phyloP scores from a whole-genome alignment of 2,329 filamentous ascomycete genomes.

The Rugonectria rugulosa region DNA sequence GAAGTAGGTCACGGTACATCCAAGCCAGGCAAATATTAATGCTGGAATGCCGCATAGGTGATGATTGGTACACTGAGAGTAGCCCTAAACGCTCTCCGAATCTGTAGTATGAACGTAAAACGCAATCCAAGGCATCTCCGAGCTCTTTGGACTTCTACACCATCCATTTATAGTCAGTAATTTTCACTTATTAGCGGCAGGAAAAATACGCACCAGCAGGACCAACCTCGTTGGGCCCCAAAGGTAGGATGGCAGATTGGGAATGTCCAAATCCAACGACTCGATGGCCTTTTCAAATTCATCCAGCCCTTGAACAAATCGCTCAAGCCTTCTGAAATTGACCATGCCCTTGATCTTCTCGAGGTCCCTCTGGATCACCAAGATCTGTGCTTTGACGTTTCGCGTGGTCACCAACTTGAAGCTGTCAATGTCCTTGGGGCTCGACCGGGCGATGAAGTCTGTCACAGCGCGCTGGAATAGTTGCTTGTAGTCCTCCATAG shows the following conservation, averaged over 20 bases:
- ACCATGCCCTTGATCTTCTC: slow-evolving; percentile 10
- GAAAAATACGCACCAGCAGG: not conserved
- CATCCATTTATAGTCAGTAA: no score
- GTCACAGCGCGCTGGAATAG: not conserved
- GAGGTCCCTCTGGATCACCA: slow-evolving; percentile 8
- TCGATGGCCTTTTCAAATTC: slow-evolving; percentile 4
- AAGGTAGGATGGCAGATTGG: not conserved
- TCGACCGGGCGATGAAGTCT: not conserved
- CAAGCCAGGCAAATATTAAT: slow-evolving; percentile 4
- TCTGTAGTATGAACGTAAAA: slow-evolving; percentile 2
- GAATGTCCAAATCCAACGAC: not conserved
- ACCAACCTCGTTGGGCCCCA: slow-evolving; percentile 10
- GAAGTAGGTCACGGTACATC: slow-evolving; percentile 10
- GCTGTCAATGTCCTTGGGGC: not conserved
- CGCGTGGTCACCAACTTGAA: not conserved
- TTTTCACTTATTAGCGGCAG: no score
- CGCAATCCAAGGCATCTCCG: not conserved
- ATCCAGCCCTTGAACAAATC: not conserved
- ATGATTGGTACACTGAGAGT: not conserved
- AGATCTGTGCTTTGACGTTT: not conserved
- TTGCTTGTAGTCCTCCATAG: not conserved
- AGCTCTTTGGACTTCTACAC: slow-evolving; percentile 4
- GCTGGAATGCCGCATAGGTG: not conserved
- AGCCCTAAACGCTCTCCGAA: slow-evolving; percentile 5
- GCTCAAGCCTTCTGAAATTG: not conserved